Evolutionary conservation across 805 yeast genomes (phyloP), one percentile per base, ranked within the genome.

Genomic region (Ogataea zsoltii): DNA sequence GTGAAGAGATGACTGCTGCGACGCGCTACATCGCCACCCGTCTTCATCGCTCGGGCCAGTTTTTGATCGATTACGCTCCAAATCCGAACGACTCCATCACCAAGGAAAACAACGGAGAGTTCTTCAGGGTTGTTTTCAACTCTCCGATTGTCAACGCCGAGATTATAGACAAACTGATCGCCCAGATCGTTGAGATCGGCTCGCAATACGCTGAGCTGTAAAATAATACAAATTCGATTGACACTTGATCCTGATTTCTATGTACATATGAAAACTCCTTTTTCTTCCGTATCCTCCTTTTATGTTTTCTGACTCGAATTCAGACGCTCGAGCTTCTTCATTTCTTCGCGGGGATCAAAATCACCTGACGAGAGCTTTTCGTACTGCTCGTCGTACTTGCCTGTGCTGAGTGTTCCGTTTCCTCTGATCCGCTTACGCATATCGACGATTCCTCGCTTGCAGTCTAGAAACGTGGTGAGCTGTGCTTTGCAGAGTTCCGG

Each of bases 351-450:
- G 1, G 97, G 82, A 61, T 91, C 84, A 61, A 86, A 90, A 46
- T 92, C 76, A 1, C 99, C 99, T 2, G 73, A 66, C 1, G 89
- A 81, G 47, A 92, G 70, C 49, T 87, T 84, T 32, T 83, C 89
- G 53, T 85, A 87, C 42, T 88, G 88, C 47, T 88, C 92, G 58
- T 91, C 97, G 66, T 86, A 92, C 61, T 85, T 85, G 0, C 99
- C 99, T 6, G 96, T 88, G 11, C 96, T 88, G 34, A 88, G 69
- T 0, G 97, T 90, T 0, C 96, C 99, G 61, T 92, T 92, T 3
- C 98, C 98, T 60, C 89, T 75, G 69, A 92, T 87, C 54, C 99
- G 77, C 63, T 89, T 91, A 3, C 91, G 68, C 89, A 90, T 87
- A 58, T 91, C 97, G 43, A 91, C 87, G 60, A 85, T 83, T 11